Conservation (phyloP, 1,139 yeast species). For the Candida pseudoviswanathii region DNA sequence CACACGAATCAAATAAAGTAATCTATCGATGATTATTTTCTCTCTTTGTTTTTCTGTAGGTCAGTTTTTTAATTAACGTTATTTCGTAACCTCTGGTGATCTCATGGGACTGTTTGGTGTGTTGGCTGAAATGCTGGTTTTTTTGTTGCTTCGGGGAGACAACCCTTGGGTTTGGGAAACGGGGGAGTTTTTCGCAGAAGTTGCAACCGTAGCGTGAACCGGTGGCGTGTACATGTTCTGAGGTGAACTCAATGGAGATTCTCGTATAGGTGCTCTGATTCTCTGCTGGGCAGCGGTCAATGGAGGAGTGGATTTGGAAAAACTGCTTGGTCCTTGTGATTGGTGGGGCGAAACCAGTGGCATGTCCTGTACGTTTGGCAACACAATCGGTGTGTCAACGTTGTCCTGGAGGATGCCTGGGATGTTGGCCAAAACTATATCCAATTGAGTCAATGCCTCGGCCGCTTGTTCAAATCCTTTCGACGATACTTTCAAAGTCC, state of each 20-base stretch:
- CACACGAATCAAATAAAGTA: not conserved
- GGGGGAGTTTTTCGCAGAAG: constrained; percentile 23
- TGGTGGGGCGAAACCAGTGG: constrained; percentile 8
- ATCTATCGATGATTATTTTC: not conserved
- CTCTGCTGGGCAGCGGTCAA: constrained; percentile 5
- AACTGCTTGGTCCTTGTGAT: constrained; percentile 6
- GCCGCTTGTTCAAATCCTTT: constrained; percentile 76
- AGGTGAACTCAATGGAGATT: constrained; percentile 27
- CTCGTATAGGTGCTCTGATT: constrained; percentile 10
- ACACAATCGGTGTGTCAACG: constrained; percentile 41
- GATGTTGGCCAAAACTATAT: constrained; percentile 62
- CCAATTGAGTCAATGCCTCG: constrained; percentile 67
- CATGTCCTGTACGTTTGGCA: constrained; percentile 34
- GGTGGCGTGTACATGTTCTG: constrained; percentile 22
- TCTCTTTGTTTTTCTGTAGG: constrained; percentile 5
- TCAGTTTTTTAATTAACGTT: not conserved
- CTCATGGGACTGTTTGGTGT: constrained; percentile 3
- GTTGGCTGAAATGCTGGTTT: not conserved
- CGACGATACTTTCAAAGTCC: constrained; percentile 71
- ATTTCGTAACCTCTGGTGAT: constrained; percentile 6
- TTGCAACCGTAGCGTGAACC: constrained; percentile 5
- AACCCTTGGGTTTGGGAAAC: constrained; percentile 35
- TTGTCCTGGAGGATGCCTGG: constrained; percentile 63
- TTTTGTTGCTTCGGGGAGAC: constrained; percentile 25
- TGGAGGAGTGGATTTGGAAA: not conserved